phyloP scores from a whole-genome alignment of 768 basidiomycete species.

The Lactarius sanguifluus region DNA sequence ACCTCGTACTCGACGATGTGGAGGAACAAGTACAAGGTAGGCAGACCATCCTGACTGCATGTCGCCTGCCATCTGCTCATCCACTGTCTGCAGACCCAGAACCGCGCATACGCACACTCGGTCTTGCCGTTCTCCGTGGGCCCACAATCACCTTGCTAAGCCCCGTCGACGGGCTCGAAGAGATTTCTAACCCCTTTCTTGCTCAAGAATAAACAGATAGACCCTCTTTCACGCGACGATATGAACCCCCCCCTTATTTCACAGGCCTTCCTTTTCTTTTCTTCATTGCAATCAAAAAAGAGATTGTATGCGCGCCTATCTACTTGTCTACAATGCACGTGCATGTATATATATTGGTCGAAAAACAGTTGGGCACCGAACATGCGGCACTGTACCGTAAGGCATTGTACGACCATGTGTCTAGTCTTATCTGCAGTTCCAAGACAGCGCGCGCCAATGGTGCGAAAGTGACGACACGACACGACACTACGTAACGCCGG shows the following conservation, averaged over 20 bases:
- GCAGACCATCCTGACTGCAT: neutral
- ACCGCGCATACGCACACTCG: constrained; percentile 63
- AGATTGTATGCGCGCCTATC: constrained; percentile 15
- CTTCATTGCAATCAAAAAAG: constrained; percentile 6
- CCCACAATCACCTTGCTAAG: constrained; percentile 93
- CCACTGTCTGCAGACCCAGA: constrained; percentile 54
- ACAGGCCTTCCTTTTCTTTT: neutral
- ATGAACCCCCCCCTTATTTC: neutral
- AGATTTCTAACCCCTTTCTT: constrained; percentile 88
- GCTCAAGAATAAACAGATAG: constrained; percentile 55
- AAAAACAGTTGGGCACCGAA: neutral
- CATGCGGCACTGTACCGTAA: neutral
- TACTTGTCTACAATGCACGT: constrained; percentile 12
- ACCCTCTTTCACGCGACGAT: neutral
- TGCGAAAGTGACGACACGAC: neutral
- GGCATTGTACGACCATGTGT: neutral
- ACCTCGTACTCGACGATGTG: constrained; percentile 96
- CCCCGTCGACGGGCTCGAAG: constrained; percentile 93
- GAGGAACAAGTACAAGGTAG: constrained; percentile 75
- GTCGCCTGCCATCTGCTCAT: neutral
- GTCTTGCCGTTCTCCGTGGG: constrained; percentile 87
- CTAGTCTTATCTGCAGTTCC: constrained; percentile 1
- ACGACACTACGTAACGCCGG: constrained; percentile 1
- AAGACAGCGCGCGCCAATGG: constrained; percentile 7
- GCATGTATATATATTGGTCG: constrained; percentile 8